Conservation (phyloP, 164 flowering plant genomes). For the Aristolochia contorta region DNA sequence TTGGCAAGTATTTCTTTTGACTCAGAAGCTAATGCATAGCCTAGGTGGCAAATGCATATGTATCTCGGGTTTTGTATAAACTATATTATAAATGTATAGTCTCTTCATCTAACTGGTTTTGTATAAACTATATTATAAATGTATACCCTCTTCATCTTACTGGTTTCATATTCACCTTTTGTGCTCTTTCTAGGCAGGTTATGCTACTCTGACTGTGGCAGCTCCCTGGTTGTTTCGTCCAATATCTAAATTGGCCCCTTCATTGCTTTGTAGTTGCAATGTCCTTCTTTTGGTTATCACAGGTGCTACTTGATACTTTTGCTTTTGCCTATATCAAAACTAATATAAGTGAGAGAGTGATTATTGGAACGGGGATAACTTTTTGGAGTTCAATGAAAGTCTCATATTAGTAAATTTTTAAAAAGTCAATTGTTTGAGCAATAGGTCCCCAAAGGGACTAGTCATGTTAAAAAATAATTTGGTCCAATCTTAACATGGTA, state of each 20-base stretch:
- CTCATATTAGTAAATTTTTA: too few species aligned
- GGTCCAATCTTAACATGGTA: too few species aligned
- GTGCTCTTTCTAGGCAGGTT: conserved; percentile 65
- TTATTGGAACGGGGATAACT: too few species aligned
- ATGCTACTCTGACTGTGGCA: conserved; percentile 60
- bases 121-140: not conserved
- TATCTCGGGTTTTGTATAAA: not conserved
- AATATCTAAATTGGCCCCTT: conserved; percentile 25
- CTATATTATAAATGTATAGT: not conserved
- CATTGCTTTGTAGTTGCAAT: conserved; percentile 75
- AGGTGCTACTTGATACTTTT: conserved; percentile 29
- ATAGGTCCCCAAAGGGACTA: too few species aligned
- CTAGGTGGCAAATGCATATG: not conserved
- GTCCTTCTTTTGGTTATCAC: conserved; percentile 58
- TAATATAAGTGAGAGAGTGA: too few species aligned
- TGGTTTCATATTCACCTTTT: not conserved
- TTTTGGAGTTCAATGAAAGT: too few species aligned
- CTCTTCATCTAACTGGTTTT: not conserved
- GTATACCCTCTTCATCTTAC: not conserved
- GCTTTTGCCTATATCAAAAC: not conserved
- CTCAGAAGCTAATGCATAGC: not conserved
- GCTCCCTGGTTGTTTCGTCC: conserved; percentile 70
- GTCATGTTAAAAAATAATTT: too few species aligned
- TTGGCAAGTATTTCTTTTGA: conserved; percentile 51
- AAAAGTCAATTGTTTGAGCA: too few species aligned